Percentiles rank a stretch among this genome's conserved stretches.
Conservation (phyloP, 2,329 filamentous ascomycete genomes). For the Colletotrichum neosansevieriae region DNA sequence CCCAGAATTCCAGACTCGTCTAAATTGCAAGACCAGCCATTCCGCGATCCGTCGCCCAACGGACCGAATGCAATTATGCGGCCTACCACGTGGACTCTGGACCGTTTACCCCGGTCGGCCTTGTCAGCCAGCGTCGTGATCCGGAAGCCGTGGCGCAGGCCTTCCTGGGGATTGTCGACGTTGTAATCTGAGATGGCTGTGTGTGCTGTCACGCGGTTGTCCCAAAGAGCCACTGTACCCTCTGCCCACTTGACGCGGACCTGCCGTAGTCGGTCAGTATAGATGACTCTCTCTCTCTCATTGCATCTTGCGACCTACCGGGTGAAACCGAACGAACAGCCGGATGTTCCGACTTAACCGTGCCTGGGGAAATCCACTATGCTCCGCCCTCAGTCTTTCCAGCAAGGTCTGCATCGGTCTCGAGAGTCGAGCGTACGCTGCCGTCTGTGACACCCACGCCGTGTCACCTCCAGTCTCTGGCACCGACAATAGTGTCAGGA, state of each 20-base stretch:
- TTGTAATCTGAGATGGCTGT: conserved; percentile 59
- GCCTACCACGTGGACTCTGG: conserved; percentile 52
- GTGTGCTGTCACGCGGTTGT: conserved; percentile 68
- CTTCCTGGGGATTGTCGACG: conserved; percentile 54
- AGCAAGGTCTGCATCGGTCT: conserved; percentile 52
- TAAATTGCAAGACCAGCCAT: conserved; percentile 6
- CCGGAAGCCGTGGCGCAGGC: conserved; percentile 55
- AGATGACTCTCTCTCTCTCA: too few relatives aligned
- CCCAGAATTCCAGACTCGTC: conserved; percentile 9
- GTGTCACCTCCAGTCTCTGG: conserved; percentile 54
- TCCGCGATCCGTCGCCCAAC: conserved; percentile 1
- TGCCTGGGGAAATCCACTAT: conserved; percentile 53
- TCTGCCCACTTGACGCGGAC: too few relatives aligned
- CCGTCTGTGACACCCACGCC: conserved; percentile 52
- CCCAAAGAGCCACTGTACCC: conserved; percentile 79
- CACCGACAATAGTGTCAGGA: conserved; percentile 44
- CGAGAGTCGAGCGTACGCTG: conserved; percentile 52
- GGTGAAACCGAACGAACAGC: conserved; percentile 77
- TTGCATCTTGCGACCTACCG: conserved; percentile 57
- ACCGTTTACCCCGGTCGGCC: conserved; percentile 52
- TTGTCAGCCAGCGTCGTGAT: conserved; percentile 55
- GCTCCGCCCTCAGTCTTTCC: conserved; percentile 53
- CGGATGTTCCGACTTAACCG: conserved; percentile 74
- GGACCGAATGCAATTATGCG: conserved; percentile 17
- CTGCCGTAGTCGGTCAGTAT: background rate